Evolutionary conservation across 2,329 filamentous ascomycete genomes (phyloP), one percentile per base, ranked within the genome.

Genomic region (Alternaria sp.): DNA sequence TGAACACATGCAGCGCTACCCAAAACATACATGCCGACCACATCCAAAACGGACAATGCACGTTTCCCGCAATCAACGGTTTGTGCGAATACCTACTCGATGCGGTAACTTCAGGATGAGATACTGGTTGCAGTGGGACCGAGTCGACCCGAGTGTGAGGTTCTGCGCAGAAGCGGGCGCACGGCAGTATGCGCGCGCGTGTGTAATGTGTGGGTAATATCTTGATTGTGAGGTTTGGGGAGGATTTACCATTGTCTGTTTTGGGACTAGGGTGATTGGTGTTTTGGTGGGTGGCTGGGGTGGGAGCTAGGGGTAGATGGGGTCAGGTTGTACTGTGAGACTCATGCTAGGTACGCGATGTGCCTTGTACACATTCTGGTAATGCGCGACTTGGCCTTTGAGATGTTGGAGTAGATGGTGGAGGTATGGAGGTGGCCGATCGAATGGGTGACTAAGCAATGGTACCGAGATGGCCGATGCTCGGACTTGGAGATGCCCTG

Each of bases 391-490:
- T 40, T 40, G 36, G 36, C 36, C 9, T 11, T 40, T 40, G 36
- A 17, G 36, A 40, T 11, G 36, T 40, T 40, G 36, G 36, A 40
- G 36, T 40, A 40, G 36, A 40, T 40, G 36, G n/a, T 40, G n/a
- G 36, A 40, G 36, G 9, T 40, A 40, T 40, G 36, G 36, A 40
- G 36, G 36, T 17, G 36, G 36, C 36, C 8, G 19, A 19, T 40
- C 28, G 19, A 15, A 17, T 13, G 25, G 6, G 49, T 62, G 60
- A 62, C 60, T 59, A 51, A 62, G 56, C 56, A 10, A 10, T 15
- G 25, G 56, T 21, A 62, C 56, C 60, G 17, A 62, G 56, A 61
- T 61, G 59, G 60, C 60, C 50, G 60, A 62, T 59, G 47, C 21
- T 62, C 56, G 56, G 60, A 59, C 60, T 32, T n/a, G 46, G 21